Base-by-base conservation (phyloP, 2,329 filamentous ascomycete genomes). In the Talaromyces sp. region DNA sequence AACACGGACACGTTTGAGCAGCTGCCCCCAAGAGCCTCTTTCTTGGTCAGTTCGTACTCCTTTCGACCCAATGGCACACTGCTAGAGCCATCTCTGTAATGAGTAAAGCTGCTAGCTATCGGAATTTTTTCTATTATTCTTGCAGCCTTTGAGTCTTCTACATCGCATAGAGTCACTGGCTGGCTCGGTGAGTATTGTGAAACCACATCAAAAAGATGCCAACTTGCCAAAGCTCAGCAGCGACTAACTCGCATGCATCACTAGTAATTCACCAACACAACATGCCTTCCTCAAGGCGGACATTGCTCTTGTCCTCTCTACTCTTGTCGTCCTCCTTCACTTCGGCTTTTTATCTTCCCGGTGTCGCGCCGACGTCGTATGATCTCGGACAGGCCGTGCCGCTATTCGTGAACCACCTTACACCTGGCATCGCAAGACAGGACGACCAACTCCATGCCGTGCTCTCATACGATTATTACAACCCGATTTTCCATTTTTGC, bases 401-500 rank as follows among this genome's bases (percentile, higher is more conserved):
- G 26, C 84, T 99, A 55, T 88, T 90, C 70, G 95, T 99, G 75
- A 99, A 99, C 79, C 88, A 88, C 72, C 88, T 99, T 69, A 95
- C 91, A 49, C 93, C 95, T 4, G 86, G 93, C 52, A 87, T 91
- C 52, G 89, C 89, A 49, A 82, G 85, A 62, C 83, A 85, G 65
- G 91, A 96, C 76, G 85, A 89, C 27, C 88, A 91, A 68, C 82
- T 98, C 46, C 91, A 92, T 73, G 96, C 93, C n/a, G 89, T 96
- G 58, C 88, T 98, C 69, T 90, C 93, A 4, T 99, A 90, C 82
- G 93, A 98, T 77, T 98, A 99, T 81, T 99, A 99, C 74, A 87
- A 95, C 69, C 85, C 87, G 6, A 84, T 84, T 3, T 96, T 99
- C 77, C 87, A 90, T 71, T 96, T 97, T 80, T 99, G 95, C 77